Evolutionary conservation across 2,329 filamentous ascomycete species (phyloP).

Genomic region (Magnaporthiopsis incrustans): DNA sequence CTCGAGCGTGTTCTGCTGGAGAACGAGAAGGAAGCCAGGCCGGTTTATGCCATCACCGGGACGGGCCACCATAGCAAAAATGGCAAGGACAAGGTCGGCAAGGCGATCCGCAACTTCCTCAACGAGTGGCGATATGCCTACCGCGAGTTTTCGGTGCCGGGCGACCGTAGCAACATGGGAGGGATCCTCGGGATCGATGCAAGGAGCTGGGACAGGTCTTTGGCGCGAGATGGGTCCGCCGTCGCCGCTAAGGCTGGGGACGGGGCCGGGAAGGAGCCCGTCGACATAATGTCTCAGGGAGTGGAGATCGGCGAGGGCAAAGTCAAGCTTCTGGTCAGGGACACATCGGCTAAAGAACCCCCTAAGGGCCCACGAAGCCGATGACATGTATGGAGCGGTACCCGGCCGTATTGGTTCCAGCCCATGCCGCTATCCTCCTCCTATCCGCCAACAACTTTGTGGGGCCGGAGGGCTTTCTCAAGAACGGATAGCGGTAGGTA

Average conservation of each 20-base stretch:
- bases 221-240: slow-evolving; percentile 33
- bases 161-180: slow-evolving; percentile 76
- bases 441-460: neutral
- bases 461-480: neutral
- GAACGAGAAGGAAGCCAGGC: slow-evolving; percentile 63
- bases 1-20: slow-evolving; percentile 81
- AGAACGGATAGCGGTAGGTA: neutral
- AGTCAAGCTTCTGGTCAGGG: slow-evolving; percentile 55
- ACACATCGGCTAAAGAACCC: slow-evolving; percentile 34
- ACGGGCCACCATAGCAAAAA: slow-evolving; percentile 98
- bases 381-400: neutral
- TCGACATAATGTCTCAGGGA: slow-evolving; percentile 56
- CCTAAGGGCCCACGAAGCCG: slow-evolving; percentile 38
- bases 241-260: slow-evolving; percentile 18
- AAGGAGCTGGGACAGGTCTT: slow-evolving; percentile 56
- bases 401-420: neutral
- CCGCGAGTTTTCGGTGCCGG: slow-evolving; percentile 90
- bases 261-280: slow-evolving; percentile 33
- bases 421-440: neutral
- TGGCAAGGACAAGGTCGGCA: slow-evolving; percentile 96
- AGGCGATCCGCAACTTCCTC: slow-evolving; percentile 81
- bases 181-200: slow-evolving; percentile 66
- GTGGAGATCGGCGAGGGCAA: slow-evolving; percentile 61
- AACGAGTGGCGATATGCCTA: slow-evolving; percentile 96
- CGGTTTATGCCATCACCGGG: slow-evolving; percentile 92